Evolutionary conservation across 331 rosid species (phyloP), one percentile per base, ranked within the genome.

Genomic region (Pyracantha coccinea): DNA sequence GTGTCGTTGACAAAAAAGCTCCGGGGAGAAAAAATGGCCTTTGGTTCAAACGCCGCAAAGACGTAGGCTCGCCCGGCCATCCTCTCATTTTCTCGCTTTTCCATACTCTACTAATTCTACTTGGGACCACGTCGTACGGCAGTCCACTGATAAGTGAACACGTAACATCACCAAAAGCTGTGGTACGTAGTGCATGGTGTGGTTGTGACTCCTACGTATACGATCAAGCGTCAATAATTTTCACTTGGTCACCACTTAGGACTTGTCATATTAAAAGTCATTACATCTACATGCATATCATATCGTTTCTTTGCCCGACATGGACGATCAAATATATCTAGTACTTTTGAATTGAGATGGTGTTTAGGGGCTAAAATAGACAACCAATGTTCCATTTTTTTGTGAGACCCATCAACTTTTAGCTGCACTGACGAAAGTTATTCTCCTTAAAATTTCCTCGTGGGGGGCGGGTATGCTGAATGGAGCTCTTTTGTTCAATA

Each of bases 191-290:
- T 38, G 45, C 45, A 9, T 38, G 45, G 14, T 3, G 45, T 38
- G 45, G 45, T 38, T 38, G n/a, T 47, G 54, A 47, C 54, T 47
- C 54, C 54, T 5, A 15, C 7, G 3, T 4, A 47, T 45, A 21
- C 12, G 27, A 73, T 79, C 69, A n/a, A 72, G 32, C 55, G 82
- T 44, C 65, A 77, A 70, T 50, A 58, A 68, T 45, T 77, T 52
- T 35, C 44, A 4, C 23, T 29, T 60, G 8, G 23, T 60, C 66
- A 60, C 66, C n/a, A 14, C 35, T 58, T 50, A 16, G 17, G 20
- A 5, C n/a, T 15, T 0, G 9, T 16, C 19, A 50, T 6, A 50
- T 17, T 50, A 6, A 50, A 50, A 17, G 8, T 50, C 20, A 16
- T 20, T 50, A 50, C 55, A 16, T 38, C 45, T 10, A 38, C 45